These are phyloP conservation scores for Leccinum griseonigrum DNA, from an alignment of 1,284 basidiomycete genomes.

Conservation along the genomic window DNA sequence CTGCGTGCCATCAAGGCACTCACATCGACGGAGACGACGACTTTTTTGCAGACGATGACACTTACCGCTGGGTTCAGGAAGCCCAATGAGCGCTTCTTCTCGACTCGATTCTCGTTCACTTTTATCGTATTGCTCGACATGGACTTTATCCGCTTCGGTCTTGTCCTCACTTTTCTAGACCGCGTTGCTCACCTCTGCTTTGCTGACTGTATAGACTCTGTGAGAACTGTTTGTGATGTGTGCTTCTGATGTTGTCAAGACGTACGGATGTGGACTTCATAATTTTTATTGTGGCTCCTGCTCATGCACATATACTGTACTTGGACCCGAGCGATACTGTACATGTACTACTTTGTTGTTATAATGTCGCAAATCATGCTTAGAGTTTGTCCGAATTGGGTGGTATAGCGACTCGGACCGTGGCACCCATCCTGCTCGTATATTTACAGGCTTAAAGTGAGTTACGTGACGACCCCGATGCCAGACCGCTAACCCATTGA, in stretches of 20 bases:
- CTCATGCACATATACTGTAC: too few species aligned
- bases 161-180: conserved; percentile 1
- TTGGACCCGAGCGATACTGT: too few species aligned
- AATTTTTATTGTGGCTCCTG: background rate
- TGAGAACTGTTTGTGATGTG: conserved; percentile 2
- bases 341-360: too few species aligned
- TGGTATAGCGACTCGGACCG: too few species aligned
- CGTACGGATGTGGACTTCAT: background rate
- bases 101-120: background rate
- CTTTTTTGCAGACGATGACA: conserved; percentile 46
- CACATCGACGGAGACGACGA: conserved; percentile 53
- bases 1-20: conserved; percentile 61
- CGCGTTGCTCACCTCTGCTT: conserved; percentile 15
- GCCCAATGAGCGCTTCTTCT: background rate
- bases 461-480: background rate
- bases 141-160: conserved; percentile 9
- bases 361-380: too few species aligned
- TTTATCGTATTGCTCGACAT: background rate
- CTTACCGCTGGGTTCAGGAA: conserved; percentile 18
- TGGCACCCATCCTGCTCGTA: too few species aligned
- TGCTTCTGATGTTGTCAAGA: conserved; percentile 2
- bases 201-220: conserved; percentile 16
- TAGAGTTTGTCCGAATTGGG: too few species aligned
- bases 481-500: background rate
- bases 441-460: background rate